Percentiles rank a stretch among this genome's conserved stretches.
phyloP scores from a whole-genome alignment of 768 basidiomycete species.

The Leucocoprinus leucothites region DNA sequence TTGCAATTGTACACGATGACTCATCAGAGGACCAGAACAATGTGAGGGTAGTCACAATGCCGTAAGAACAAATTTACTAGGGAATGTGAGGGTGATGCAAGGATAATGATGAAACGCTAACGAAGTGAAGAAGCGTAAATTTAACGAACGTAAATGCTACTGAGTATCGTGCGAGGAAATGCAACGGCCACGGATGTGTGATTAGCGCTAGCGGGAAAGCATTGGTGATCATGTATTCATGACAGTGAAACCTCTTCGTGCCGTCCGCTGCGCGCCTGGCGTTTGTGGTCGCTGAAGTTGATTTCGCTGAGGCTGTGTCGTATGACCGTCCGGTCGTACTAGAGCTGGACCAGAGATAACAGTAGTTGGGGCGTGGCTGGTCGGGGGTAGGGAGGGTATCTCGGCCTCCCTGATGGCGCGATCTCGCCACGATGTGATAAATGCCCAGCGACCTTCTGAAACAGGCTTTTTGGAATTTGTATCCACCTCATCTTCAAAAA shows the following conservation, averaged over 20 bases:
- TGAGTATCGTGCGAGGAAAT: no score
- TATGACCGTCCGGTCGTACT: neutral
- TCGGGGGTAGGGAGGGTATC: conserved; percentile 10
- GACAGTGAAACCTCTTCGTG: conserved; percentile 3
- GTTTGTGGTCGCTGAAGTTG: neutral
- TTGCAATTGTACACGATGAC: neutral
- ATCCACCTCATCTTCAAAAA: conserved; percentile 2
- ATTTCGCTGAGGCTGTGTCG: neutral
- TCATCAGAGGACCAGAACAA: neutral
- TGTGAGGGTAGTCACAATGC: neutral
- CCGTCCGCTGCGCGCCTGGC: no score
- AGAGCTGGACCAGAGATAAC: neutral
- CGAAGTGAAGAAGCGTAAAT: no score
- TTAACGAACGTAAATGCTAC: no score
- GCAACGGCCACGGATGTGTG: no score
- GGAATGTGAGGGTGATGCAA: neutral
- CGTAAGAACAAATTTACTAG: neutral
- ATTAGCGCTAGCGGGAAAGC: neutral
- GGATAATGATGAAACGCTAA: no score
- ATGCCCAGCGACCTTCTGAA: conserved; percentile 1
- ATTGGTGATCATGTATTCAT: conserved; percentile 1
- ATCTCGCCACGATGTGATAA: conserved; percentile 10
- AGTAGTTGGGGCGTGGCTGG: conserved; percentile 9
- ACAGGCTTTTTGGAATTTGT: neutral
- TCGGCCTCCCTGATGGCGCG: neutral